These are phyloP conservation scores for Trypanosoma vivax DNA, from an alignment of 208 protist species.

Conservation along the genomic window DNA sequence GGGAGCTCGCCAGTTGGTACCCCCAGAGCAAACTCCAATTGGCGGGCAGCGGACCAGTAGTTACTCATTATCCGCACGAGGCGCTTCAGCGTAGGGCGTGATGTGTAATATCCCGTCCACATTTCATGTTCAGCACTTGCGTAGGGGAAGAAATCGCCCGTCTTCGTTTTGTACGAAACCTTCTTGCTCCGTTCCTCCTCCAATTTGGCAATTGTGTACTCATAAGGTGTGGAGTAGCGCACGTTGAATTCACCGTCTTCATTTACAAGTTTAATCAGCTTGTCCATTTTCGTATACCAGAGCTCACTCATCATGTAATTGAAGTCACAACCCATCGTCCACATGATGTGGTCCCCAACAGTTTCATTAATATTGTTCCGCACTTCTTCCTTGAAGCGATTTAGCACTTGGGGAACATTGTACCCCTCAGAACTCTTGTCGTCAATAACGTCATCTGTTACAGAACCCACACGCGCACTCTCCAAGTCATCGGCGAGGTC, in stretches of 20 bases:
- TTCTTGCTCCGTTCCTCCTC: not conserved
- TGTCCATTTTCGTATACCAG: slow-evolving; percentile 21
- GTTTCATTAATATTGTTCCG: slow-evolving; percentile 4
- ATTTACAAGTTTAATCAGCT: slow-evolving; percentile 10
- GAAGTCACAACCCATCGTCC: slow-evolving; percentile 45
- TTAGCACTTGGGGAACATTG: slow-evolving; percentile 12
- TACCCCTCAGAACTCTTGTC: slow-evolving; percentile 5
- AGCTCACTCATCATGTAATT: slow-evolving; percentile 14
- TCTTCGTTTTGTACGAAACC: slow-evolving; percentile 6
- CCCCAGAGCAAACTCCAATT: slow-evolving; percentile 11
- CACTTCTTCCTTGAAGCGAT: slow-evolving; percentile 8
- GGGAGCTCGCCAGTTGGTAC: slow-evolving; percentile 5
- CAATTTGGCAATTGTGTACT: slow-evolving; percentile 7
- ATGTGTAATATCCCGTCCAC: slow-evolving; percentile 74
- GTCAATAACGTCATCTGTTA: not conserved
- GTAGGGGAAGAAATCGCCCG: slow-evolving; percentile 56
- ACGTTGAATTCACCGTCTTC: slow-evolving; percentile 8
- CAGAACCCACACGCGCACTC: not conserved
- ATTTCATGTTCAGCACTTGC: slow-evolving; percentile 28
- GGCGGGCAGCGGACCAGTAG: slow-evolving; percentile 16
- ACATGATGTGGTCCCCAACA: slow-evolving; percentile 24
- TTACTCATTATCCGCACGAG: slow-evolving; percentile 21
- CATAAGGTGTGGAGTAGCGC: slow-evolving; percentile 13
- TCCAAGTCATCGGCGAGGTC: not conserved
- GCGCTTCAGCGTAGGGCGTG: slow-evolving; percentile 39